phyloP scores from a whole-genome alignment of 495 filamentous ascomycete genomes.

The Lasiosphaeriaceae sp. region DNA sequence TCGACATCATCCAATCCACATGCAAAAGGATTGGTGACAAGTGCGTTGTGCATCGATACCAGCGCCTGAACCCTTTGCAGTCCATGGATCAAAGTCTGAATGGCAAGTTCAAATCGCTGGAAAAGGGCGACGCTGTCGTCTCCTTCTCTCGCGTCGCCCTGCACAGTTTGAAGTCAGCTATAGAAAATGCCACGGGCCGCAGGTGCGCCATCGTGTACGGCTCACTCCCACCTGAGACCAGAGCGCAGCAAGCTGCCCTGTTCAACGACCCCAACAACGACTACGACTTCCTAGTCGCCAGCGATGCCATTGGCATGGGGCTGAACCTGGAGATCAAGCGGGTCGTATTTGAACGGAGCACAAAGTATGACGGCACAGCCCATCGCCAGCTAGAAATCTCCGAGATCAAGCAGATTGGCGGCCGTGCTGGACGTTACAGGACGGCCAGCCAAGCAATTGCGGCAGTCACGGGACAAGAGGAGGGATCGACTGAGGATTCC shows the following conservation, averaged over 20 bases:
- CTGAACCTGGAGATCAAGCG: conserved; percentile 91
- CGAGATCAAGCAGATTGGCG: conserved; percentile 91
- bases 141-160: conserved; percentile 78
- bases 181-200: conserved; percentile 70
- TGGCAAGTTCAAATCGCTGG: conserved; percentile 59
- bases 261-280: conserved; percentile 95
- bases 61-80: conserved; percentile 75
- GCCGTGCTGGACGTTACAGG: conserved; percentile 85
- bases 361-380: conserved; percentile 58
- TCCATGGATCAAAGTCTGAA: conserved; percentile 58
- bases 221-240: conserved; percentile 83
- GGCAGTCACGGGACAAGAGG: conserved; percentile 7
- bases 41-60: conserved; percentile 73
- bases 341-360: conserved; percentile 75
- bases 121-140: conserved; percentile 89
- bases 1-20: conserved; percentile 76
- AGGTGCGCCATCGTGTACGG: conserved; percentile 93
- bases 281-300: conserved; percentile 90
- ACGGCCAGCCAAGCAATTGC: conserved; percentile 55
- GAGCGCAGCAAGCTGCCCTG: conserved; percentile 81
- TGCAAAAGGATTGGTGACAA: conserved; percentile 78
- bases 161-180: conserved; percentile 71
- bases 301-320: conserved; percentile 97
- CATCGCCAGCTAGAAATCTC: conserved; percentile 57
- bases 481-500: no score